phyloP scores from a whole-genome alignment of 2,329 filamentous ascomycete genomes.

The Leptoxyphium fumago region DNA sequence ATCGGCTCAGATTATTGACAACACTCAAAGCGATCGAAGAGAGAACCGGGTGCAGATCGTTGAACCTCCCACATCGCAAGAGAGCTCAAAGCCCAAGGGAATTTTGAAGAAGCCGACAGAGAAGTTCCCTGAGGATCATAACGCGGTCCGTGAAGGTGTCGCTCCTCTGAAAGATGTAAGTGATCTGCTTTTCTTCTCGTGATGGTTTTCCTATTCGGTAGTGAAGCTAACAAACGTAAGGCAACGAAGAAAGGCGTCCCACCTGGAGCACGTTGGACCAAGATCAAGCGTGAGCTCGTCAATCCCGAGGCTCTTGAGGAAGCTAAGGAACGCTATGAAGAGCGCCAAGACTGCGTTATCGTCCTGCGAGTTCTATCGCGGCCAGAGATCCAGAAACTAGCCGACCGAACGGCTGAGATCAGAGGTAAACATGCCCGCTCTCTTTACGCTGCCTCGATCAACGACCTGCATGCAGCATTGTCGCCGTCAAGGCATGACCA shows the following conservation, averaged over 20 bases:
- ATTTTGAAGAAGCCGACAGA: slow-evolving; percentile 73
- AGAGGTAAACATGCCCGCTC: slow-evolving; percentile 34
- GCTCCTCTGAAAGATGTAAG: slow-evolving; percentile 70
- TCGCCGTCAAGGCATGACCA: not conserved
- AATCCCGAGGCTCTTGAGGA: slow-evolving; percentile 76
- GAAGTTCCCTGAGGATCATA: slow-evolving; percentile 75
- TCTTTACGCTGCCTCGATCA: not conserved
- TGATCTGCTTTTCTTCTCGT: not conserved
- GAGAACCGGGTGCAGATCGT: slow-evolving; percentile 43
- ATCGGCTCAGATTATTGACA: slow-evolving; percentile 20
- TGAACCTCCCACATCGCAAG: slow-evolving; percentile 50
- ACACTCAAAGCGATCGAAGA: slow-evolving; percentile 16
- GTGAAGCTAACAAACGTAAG: slow-evolving; percentile 8
- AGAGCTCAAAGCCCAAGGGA: slow-evolving; percentile 57
- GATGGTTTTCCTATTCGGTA: slow-evolving; percentile 3
- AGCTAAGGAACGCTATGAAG: slow-evolving; percentile 82
- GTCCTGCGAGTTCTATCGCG: slow-evolving; percentile 74
- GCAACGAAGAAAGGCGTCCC: slow-evolving; percentile 26
- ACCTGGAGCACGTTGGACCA: slow-evolving; percentile 76
- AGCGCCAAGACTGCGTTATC: slow-evolving; percentile 86
- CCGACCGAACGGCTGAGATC: slow-evolving; percentile 64
- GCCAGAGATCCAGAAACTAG: slow-evolving; percentile 81
- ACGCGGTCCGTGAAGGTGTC: slow-evolving; percentile 75
- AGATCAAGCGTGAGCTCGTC: slow-evolving; percentile 75
- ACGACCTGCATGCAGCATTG: not conserved